phyloP scores from a whole-genome alignment of 495 filamentous ascomycete species.

The Cryomyces antarcticus region DNA sequence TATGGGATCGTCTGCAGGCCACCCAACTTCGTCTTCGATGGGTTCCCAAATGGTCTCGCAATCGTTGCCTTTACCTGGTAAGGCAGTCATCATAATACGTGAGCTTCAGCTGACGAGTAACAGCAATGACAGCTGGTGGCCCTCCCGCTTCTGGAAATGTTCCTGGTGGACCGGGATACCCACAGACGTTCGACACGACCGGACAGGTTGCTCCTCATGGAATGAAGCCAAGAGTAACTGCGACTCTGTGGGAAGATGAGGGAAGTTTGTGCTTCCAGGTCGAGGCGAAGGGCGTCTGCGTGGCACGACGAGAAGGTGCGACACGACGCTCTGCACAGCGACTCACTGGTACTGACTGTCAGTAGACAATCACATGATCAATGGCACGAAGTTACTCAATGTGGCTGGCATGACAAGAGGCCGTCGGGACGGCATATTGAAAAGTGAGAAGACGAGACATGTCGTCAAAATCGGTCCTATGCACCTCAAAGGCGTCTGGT shows the following conservation, averaged over 20 bases:
- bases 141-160: slow-evolving; percentile 1
- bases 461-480: slow-evolving; percentile 98
- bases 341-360: slow-evolving; percentile 3
- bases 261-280: slow-evolving; percentile 96
- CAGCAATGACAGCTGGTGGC: slow-evolving; percentile 13
- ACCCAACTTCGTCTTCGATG: slow-evolving; percentile 51
- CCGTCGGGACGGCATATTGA: slow-evolving; percentile 85
- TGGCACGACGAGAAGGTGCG: slow-evolving; percentile 82
- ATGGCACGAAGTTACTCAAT: slow-evolving; percentile 90
- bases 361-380: slow-evolving; percentile 98
- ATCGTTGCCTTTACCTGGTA: slow-evolving; percentile 14
- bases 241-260: slow-evolving; percentile 96
- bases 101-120: not conserved
- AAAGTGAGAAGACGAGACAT: slow-evolving; percentile 90
- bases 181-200: slow-evolving; percentile 59
- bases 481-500: slow-evolving; percentile 98
- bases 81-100: not conserved
- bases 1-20: slow-evolving; percentile 55
- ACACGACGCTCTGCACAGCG: not conserved
- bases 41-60: slow-evolving; percentile 18
- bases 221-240: slow-evolving; percentile 94
- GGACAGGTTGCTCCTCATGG: slow-evolving; percentile 91
- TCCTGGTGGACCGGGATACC: slow-evolving; percentile 7
- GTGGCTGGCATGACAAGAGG: slow-evolving; percentile 97
- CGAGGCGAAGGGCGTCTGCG: slow-evolving; percentile 88